These are phyloP conservation scores for Talaromyces sp. DNA, from an alignment of 2,329 filamentous ascomycete genomes.

Conservation along the genomic window DNA sequence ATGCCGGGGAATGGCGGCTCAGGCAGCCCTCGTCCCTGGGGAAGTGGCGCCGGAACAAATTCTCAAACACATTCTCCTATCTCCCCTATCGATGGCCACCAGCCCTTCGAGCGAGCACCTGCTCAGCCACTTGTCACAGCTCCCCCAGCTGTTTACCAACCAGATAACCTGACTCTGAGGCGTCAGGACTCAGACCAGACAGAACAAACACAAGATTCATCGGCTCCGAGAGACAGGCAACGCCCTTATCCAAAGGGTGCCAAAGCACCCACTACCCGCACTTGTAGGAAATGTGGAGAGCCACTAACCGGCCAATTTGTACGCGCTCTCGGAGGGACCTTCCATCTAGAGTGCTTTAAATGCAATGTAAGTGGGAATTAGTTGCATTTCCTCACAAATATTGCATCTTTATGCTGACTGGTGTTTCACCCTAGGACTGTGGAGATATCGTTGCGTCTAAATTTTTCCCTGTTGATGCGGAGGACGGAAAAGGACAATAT, in stretches of 20 bases:
- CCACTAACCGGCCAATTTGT: slow-evolving; percentile 93
- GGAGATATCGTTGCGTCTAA: slow-evolving; percentile 96
- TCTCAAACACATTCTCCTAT: slow-evolving; percentile 36
- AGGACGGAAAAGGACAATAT: slow-evolving; percentile 77
- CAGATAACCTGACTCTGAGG: slow-evolving; percentile 24
- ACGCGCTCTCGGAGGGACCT: slow-evolving; percentile 85
- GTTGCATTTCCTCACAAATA: slow-evolving; percentile 7
- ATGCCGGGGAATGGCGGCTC: slow-evolving; percentile 38
- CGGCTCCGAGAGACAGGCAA: slow-evolving; percentile 31
- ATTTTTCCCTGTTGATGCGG: slow-evolving; percentile 95
- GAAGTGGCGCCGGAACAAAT: slow-evolving; percentile 32
- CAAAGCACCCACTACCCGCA: slow-evolving; percentile 36
- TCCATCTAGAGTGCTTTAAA: slow-evolving; percentile 96
- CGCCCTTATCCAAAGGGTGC: slow-evolving; percentile 28
- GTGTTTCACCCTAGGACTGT: slow-evolving; percentile 65
- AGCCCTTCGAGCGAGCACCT: slow-evolving; percentile 24
- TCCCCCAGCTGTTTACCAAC: slow-evolving; percentile 10
- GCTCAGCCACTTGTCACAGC: slow-evolving; percentile 2
- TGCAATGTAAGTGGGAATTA: slow-evolving; percentile 67
- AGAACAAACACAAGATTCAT: slow-evolving; percentile 27
- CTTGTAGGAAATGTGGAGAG: slow-evolving; percentile 82
- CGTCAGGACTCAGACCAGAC: slow-evolving; percentile 30
- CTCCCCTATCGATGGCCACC: slow-evolving; percentile 33
- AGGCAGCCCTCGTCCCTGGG: slow-evolving; percentile 26
- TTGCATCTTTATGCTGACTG: slow-evolving; percentile 16